Percentiles rank a stretch among this genome's conserved stretches.
Conservation (phyloP, 2,329 filamentous ascomycete species). For the Aspergillus ochraceus region DNA sequence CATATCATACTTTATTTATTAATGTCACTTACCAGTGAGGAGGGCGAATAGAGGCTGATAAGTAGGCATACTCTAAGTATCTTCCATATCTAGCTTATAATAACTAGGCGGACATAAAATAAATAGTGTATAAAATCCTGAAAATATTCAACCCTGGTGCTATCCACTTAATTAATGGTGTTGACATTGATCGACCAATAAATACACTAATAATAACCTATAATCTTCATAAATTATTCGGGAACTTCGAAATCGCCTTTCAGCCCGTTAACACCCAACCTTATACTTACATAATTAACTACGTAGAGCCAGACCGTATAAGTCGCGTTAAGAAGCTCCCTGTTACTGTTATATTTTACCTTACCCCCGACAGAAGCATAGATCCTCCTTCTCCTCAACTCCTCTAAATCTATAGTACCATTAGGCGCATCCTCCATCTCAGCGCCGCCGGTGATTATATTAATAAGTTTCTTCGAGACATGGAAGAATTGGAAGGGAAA, state of each 20-base stretch:
- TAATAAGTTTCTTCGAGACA: conserved; percentile 20
- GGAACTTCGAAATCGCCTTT: conserved; percentile 33
- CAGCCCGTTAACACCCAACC: conserved; percentile 18
- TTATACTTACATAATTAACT: conserved; percentile 31
- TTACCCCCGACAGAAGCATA: conserved; percentile 25
- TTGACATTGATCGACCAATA: conserved; percentile 41
- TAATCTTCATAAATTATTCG: conserved; percentile 30
- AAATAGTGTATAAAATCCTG: conserved; percentile 39
- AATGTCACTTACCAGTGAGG: conserved; percentile 1
- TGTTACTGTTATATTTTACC: conserved; percentile 4
- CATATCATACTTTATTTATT: conserved; percentile 8
- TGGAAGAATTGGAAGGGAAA: conserved; percentile 13
- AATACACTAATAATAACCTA: conserved; percentile 41
- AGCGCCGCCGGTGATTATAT: conserved; percentile 21
- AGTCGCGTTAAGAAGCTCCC: neutral
- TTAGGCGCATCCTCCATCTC: conserved; percentile 25
- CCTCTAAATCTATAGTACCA: conserved; percentile 23
- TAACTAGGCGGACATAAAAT: conserved; percentile 26
- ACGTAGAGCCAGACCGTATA: neutral
- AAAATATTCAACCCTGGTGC: conserved; percentile 45
- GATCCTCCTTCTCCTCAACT: conserved; percentile 30
- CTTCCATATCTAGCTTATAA: neutral
- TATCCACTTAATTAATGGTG: conserved; percentile 39
- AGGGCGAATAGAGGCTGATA: conserved; percentile 16
- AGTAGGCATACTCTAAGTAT: neutral